Base-by-base conservation (phyloP, 371 early-diverging fungal species). In the Capillidium rhysosporum region DNA sequence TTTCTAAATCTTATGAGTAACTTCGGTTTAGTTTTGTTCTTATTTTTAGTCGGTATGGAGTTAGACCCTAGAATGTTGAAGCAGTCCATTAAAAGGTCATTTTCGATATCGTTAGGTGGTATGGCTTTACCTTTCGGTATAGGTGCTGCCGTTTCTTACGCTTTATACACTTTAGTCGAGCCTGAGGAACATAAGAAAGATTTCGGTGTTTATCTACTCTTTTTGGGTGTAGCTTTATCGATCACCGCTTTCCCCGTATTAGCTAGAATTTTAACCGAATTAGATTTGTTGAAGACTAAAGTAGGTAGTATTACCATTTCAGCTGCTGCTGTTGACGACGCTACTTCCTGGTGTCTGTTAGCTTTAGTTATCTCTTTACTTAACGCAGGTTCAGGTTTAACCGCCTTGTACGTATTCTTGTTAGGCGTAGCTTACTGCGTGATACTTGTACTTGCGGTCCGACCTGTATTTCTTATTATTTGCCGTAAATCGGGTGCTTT, bases 231-330 rank as follows among this genome's bases (percentile, higher is more conserved):
- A 1, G 84, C 88, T 46, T 83, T 92, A 80, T 73, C 89, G 20
- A 91, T 92, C 61, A 94, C 94, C 0, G 89, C 93, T 0, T 90
- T 91, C 58, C 93, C 90, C 0, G 89, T 92, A 7, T 73, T 94
- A 24, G 95, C 89, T 0, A 82, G 95, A 56, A 91, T 94, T 46
- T 67, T 94, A 51, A 82, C 87, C 0, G 92, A 92, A 61, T 71
- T 81, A 25, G 83, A 86, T 53, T 61, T 92, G 44, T 61, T 92
- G 39, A 66, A 74, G 16, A 89, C 92, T n/a, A 63, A 64, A 25
- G 85, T 89, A 2, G 95, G 92, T 2, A 71, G 75, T 18, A 65
- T 82, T 38, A 77, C 90, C 2, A 77, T 94, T 63, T 77, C 88
- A 21, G 82, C 88, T 20, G 92, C 90, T 0, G 77, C 89, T 14